Base-by-base conservation (phyloP, 345 rosid species). In the Gossypium herbaceum region DNA sequence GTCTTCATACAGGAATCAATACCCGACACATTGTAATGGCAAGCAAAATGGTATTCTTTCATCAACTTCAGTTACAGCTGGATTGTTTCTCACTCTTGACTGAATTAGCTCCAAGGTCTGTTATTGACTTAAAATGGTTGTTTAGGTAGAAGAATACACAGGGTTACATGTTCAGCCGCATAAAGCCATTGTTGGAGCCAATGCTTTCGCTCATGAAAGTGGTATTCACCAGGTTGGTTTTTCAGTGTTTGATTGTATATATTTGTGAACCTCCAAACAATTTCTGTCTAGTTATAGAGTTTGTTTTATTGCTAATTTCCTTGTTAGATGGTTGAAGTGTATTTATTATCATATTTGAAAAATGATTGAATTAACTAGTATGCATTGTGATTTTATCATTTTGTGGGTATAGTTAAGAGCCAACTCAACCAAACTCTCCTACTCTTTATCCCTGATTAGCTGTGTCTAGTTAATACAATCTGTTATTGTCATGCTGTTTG, bases 131-230 rank as follows among this genome's bases (percentile, higher is more conserved):
- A 12, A 64, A 29, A 64, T 41, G 75, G 72, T 16, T 73, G 24
- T 47, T 62, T 67, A 95, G 99, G 98, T 95, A 7, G 99, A 95
- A 73, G 99, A 95, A n/a, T 91, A 87, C 75, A 89, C 97, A 0
- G 99, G 98, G 17, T 82, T 95, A 85, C 86, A 86, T 0, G 83
- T 91, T 50, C 98, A 92, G 84, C 98, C 98, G 3, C 98, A 94
- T 83, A 94, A 94, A 83, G 98, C 98, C 54, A 90, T 92, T 76
- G 97, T 94, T 80, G 96, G 98, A 77, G 97, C 89, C 11, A 94
- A 94, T 86, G 98, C 98, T 80, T 94, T 94, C 82, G 97, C 97
- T 60, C 98, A 94, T 84, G 97, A 92, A 79, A 94, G 98, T 76
- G 98, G 98, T 65, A 89, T 92, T 71, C 98, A 91, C 84, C 95